phyloP scores from a whole-genome alignment of 1,139 yeast genomes.

The Geotrichum aggregatum region DNA sequence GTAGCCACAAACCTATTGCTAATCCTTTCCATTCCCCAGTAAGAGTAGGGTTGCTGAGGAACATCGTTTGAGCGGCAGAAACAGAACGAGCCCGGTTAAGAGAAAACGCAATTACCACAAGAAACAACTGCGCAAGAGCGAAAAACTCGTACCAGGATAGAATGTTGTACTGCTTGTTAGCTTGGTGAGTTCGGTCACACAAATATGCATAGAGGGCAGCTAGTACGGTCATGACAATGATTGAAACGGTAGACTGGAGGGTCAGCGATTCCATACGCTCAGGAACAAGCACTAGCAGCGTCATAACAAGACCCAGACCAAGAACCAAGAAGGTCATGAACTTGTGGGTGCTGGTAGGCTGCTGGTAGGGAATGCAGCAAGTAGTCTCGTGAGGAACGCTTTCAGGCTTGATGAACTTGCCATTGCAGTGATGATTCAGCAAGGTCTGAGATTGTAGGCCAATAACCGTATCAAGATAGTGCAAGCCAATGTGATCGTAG shows the following conservation, averaged over 20 bases:
- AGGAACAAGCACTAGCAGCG: background rate
- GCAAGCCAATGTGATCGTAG: slow-evolving; percentile 14
- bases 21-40: slow-evolving; percentile 15
- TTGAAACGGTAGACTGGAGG: background rate
- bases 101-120: background rate
- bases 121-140: slow-evolving; percentile 9
- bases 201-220: slow-evolving; percentile 16
- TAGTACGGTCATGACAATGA: slow-evolving; percentile 1
- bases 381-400: slow-evolving; percentile 3
- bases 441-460: slow-evolving; percentile 1
- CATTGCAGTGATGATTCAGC: slow-evolving; percentile 13
- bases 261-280: background rate
- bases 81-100: background rate
- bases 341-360: background rate
- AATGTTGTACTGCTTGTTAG: slow-evolving; percentile 13
- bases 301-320: background rate
- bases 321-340: background rate
- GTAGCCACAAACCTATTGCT: slow-evolving; percentile 4
- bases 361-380: slow-evolving; percentile 6
- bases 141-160: slow-evolving; percentile 12
- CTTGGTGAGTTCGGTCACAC: slow-evolving; percentile 16
- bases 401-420: background rate
- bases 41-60: background rate
- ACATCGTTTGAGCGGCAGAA: background rate
- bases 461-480: background rate